Percentiles rank a stretch among this genome's conserved stretches.
phyloP scores from a whole-genome alignment of 257 asterid species.

The Gentiana macrophylla region DNA sequence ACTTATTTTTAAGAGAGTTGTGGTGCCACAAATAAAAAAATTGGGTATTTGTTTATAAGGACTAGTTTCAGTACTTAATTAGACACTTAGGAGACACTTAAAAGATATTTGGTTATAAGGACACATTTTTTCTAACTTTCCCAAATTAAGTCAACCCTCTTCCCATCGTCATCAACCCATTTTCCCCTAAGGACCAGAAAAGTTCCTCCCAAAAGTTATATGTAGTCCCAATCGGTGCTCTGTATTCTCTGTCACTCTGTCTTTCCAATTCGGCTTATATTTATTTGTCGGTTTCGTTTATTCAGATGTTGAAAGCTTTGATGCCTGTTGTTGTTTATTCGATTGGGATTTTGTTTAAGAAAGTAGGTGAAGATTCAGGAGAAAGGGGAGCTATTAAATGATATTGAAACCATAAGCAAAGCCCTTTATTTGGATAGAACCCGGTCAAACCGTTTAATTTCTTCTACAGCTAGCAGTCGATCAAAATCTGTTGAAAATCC shows the following conservation, averaged over 20 bases:
- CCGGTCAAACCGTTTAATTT: constrained; percentile 35
- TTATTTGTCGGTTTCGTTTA: constrained; percentile 58
- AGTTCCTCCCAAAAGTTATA: constrained; percentile 4
- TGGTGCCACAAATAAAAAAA: no score
- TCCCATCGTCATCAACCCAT: no score
- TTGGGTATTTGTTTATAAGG: no score
- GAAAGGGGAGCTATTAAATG: constrained; percentile 54
- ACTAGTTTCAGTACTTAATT: no score
- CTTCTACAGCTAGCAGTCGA: constrained; percentile 73
- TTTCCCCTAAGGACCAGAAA: no score
- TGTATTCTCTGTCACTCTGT: constrained; percentile 59
- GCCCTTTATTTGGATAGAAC: constrained; percentile 46
- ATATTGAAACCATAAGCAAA: constrained; percentile 63
- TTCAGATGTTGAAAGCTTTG: constrained; percentile 64
- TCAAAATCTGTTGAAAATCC: constrained; percentile 70
- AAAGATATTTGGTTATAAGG: no score
- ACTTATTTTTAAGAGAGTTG: no score
- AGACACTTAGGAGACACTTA: no score
- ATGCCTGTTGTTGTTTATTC: constrained; percentile 71
- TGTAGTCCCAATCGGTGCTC: constrained; percentile 65
- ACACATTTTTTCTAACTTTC: no score
- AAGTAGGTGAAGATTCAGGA: constrained; percentile 47
- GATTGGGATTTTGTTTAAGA: constrained; percentile 48
- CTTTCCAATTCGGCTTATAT: constrained; percentile 65
- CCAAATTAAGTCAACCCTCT: no score